These are phyloP conservation scores for Candida insectorum DNA, from an alignment of 805 yeast species.

Conservation along the genomic window DNA sequence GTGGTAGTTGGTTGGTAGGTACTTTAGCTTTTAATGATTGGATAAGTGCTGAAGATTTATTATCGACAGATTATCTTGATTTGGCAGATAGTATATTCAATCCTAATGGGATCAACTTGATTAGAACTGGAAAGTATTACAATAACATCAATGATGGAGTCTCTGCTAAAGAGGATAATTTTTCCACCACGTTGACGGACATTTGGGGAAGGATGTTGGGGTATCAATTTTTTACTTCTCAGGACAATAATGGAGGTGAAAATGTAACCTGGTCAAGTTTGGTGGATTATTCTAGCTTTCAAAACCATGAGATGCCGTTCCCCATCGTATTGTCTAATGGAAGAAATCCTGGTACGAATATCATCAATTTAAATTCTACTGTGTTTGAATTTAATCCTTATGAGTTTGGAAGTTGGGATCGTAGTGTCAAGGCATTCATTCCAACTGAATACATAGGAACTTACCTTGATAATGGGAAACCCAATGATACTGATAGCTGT, in stretches of 20 bases:
- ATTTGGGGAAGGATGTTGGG: slow-evolving; percentile 39
- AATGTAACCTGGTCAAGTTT: slow-evolving; percentile 17
- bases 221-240: slow-evolving; percentile 23
- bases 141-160: slow-evolving; percentile 15
- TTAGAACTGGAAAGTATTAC: slow-evolving; percentile 53
- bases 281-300: slow-evolving; percentile 39
- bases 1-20: slow-evolving; percentile 41
- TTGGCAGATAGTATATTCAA: slow-evolving; percentile 56
- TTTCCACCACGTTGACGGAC: slow-evolving; percentile 32
- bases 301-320: slow-evolving; percentile 33
- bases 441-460: slow-evolving; percentile 30
- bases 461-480: slow-evolving; percentile 18
- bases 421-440: slow-evolving; percentile 28
- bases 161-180: slow-evolving; percentile 27
- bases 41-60: slow-evolving; percentile 28
- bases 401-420: slow-evolving; percentile 45
- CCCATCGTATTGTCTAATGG: slow-evolving; percentile 49
- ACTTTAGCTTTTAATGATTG: slow-evolving; percentile 35
- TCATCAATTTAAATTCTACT: slow-evolving; percentile 66
- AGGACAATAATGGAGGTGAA: slow-evolving; percentile 24
- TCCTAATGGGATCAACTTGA: slow-evolving; percentile 60
- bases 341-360: slow-evolving; percentile 56
- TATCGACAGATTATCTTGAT: slow-evolving; percentile 28
- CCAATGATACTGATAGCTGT: slow-evolving; percentile 16
- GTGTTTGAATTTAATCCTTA: slow-evolving; percentile 38